Evolutionary conservation across 2,329 filamentous ascomycete genomes (phyloP).

Genomic region (Cercospora brassicicola): DNA sequence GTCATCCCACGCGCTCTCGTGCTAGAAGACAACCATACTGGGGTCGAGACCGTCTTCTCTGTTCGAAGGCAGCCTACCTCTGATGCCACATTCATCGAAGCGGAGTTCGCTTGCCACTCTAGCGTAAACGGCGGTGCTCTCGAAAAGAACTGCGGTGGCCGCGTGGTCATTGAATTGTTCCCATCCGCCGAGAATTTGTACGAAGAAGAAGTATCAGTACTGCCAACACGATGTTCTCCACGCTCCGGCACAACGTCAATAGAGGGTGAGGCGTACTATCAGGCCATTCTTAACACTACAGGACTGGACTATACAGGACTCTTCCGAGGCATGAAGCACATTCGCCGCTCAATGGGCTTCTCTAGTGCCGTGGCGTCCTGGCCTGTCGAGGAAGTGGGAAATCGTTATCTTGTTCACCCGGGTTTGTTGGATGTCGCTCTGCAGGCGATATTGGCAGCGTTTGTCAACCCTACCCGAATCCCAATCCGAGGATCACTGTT

Average conservation of each 20-base stretch:
- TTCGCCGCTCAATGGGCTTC: constrained; percentile 22
- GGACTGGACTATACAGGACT: constrained; percentile 24
- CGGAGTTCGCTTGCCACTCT: constrained; percentile 20
- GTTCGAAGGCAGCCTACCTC: constrained; percentile 24
- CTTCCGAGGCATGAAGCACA: constrained; percentile 24
- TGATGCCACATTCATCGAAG: constrained; percentile 41
- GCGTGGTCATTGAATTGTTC: constrained; percentile 21
- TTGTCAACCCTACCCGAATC: constrained; percentile 30
- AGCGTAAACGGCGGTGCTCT: constrained; percentile 18
- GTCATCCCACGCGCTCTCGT: constrained; percentile 23
- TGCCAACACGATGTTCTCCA: constrained; percentile 21
- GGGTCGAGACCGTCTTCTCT: constrained; percentile 34
- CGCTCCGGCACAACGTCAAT: constrained; percentile 25
- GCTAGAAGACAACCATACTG: constrained; percentile 21
- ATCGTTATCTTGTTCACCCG: constrained; percentile 34
- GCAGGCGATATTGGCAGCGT: constrained; percentile 37
- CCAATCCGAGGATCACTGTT: constrained; percentile 24
- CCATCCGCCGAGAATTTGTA: neutral
- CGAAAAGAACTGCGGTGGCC: constrained; percentile 22
- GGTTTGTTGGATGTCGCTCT: constrained; percentile 37
- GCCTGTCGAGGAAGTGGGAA: constrained; percentile 22
- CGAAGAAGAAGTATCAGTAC: neutral
- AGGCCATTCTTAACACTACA: constrained; percentile 23
- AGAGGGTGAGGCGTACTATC: constrained; percentile 25
- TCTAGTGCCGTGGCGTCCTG: constrained; percentile 22